A percentile compares a stretch with the other conserved stretches of the same genome.
Evolutionary conservation across 192 early-diverging fungal genomes (phyloP).

Genomic region (Mortierella claussenii): DNA sequence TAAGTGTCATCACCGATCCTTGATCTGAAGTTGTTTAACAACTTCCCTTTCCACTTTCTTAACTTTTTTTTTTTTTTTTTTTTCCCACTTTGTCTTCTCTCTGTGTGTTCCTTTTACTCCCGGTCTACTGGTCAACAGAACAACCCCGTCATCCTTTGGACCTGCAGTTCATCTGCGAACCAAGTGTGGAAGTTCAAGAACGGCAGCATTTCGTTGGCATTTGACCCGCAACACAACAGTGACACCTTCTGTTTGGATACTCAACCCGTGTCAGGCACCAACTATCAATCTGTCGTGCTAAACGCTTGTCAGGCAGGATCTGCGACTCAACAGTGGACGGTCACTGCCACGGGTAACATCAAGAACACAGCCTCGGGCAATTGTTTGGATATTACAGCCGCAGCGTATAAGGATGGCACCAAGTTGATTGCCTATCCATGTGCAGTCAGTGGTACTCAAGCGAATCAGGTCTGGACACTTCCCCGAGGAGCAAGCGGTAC

Average conservation of each 20-base stretch:
- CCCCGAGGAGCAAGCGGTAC: slow-evolving; percentile 37
- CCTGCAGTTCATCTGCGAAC: slow-evolving; percentile 15
- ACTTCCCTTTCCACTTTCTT: neutral
- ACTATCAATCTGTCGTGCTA: slow-evolving; percentile 20
- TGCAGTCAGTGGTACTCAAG: slow-evolving; percentile 12
- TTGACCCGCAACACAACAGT: slow-evolving; percentile 30
- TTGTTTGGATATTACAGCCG: slow-evolving; percentile 29
- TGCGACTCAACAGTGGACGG: slow-evolving; percentile 28
- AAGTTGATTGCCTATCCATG: slow-evolving; percentile 23
- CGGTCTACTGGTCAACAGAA: slow-evolving; percentile 11
- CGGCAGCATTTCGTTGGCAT: slow-evolving; percentile 25
- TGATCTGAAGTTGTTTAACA: neutral
- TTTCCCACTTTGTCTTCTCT: neutral
- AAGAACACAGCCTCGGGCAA: slow-evolving; percentile 20
- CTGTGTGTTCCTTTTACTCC: too few species aligned
- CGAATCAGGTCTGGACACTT: slow-evolving; percentile 37
- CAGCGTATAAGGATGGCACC: slow-evolving; percentile 19
- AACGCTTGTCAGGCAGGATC: slow-evolving; percentile 19
- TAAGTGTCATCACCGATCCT: slow-evolving; percentile 5
- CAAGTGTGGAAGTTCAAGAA: slow-evolving; percentile 53
- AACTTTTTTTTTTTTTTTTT: slow-evolving; percentile 2
- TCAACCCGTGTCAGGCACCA: neutral
- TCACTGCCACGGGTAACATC: slow-evolving; percentile 36
- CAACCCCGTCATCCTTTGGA: slow-evolving; percentile 36
- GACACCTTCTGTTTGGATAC: slow-evolving; percentile 41